Evolutionary conservation across 2,329 filamentous ascomycete species (phyloP).

Genomic region (Leptographium galeiforme): DNA sequence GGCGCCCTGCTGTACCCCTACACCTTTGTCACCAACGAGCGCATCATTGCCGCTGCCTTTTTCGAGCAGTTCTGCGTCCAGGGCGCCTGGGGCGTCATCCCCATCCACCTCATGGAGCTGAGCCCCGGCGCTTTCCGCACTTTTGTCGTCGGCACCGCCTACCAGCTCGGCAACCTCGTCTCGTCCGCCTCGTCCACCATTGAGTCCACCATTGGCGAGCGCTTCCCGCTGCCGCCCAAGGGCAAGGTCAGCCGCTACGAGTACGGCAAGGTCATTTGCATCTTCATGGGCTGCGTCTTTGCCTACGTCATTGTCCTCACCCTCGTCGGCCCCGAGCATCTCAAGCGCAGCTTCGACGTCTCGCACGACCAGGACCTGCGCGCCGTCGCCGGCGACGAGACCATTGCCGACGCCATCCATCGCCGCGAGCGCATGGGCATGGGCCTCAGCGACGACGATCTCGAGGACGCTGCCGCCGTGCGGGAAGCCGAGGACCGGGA

Average conservation of each 20-base stretch:
- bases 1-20: conserved; percentile 53
- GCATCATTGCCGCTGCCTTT: conserved; percentile 51
- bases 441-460: conserved; percentile 10
- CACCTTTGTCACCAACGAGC: conserved; percentile 51
- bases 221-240: conserved; percentile 53
- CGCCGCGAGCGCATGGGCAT: conserved; percentile 12
- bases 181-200: conserved; percentile 60
- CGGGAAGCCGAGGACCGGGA: conserved; percentile 5
- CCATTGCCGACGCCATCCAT: conserved; percentile 14
- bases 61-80: conserved; percentile 61
- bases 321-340: conserved; percentile 45
- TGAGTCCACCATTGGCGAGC: conserved; percentile 60
- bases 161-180: conserved; percentile 67
- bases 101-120: conserved; percentile 67
- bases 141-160: conserved; percentile 60
- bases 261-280: conserved; percentile 76
- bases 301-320: conserved; percentile 48
- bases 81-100: conserved; percentile 64
- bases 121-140: conserved; percentile 60
- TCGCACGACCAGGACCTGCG: conserved; percentile 33
- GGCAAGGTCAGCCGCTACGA: conserved; percentile 40
- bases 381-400: conserved; percentile 29
- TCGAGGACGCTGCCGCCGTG: conserved; percentile 10
- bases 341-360: conserved; percentile 37
- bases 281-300: conserved; percentile 81